These are phyloP conservation scores for Pseudogymnoascus destructans DNA, from an alignment of 2,329 filamentous ascomycete genomes.

Conservation along the genomic window DNA sequence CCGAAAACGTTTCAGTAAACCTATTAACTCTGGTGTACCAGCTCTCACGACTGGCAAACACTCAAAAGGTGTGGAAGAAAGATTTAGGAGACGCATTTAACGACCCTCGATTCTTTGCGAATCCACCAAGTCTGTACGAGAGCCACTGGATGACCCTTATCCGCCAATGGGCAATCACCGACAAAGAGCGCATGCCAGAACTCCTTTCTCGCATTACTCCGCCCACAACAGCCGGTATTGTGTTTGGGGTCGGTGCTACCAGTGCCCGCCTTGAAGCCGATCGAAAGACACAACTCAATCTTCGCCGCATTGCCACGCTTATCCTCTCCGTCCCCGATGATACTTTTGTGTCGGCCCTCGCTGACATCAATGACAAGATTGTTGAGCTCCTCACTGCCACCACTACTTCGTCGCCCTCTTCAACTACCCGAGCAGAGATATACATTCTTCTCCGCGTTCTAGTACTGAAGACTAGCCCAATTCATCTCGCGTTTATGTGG, in stretches of 20 bases:
- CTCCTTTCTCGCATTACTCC: constrained; percentile 65
- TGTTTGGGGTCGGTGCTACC: constrained; percentile 95
- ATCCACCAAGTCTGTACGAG: constrained; percentile 49
- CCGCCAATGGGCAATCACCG: constrained; percentile 68
- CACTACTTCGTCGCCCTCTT: constrained; percentile 80
- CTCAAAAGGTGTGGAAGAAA: constrained; percentile 84
- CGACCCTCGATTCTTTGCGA: constrained; percentile 73
- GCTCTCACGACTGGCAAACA: constrained; percentile 62
- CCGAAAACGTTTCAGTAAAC: constrained; percentile 63
- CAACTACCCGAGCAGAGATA: constrained; percentile 74
- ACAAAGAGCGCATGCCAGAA: constrained; percentile 81
- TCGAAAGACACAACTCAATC: constrained; percentile 77
- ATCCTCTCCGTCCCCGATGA: constrained; percentile 67
- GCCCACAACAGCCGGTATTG: constrained; percentile 86
- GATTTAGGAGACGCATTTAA: constrained; percentile 88
- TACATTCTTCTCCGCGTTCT: constrained; percentile 80
- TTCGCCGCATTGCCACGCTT: constrained; percentile 69
- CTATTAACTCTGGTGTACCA: constrained; percentile 63
- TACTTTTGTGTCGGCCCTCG: constrained; percentile 64
- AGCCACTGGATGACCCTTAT: constrained; percentile 72
- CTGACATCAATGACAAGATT: constrained; percentile 64
- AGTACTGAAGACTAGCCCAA: constrained; percentile 61
- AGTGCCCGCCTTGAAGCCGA: constrained; percentile 92
- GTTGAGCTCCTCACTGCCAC: constrained; percentile 78
- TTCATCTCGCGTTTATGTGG: constrained; percentile 78